Conservation (phyloP, 192 early-diverging fungal genomes). For the Backusella liffmaniae region DNA sequence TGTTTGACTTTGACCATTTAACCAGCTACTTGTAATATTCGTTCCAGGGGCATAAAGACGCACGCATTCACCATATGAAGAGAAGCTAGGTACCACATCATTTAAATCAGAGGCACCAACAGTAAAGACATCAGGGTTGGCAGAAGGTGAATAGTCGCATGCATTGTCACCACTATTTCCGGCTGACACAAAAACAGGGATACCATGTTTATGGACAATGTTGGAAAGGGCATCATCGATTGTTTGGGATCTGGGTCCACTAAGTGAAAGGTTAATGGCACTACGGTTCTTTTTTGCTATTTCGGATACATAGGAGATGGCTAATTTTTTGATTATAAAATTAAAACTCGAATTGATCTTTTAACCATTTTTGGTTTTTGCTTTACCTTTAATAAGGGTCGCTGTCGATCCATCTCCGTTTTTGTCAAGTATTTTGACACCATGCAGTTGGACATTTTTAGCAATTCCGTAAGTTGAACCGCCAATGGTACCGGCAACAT, state of each 20-base stretch:
- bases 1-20: slow-evolving; percentile 19
- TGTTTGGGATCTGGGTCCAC: slow-evolving; percentile 45
- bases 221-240: slow-evolving; percentile 43
- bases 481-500: slow-evolving; percentile 30
- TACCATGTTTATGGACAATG: slow-evolving; percentile 26
- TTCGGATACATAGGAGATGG: slow-evolving; percentile 20
- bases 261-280: slow-evolving; percentile 63
- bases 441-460: slow-evolving; percentile 55
- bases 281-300: slow-evolving; percentile 22
- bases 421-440: slow-evolving; percentile 59
- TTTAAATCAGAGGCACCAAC: slow-evolving; percentile 46
- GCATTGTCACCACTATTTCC: slow-evolving; percentile 60
- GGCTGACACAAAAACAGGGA: slow-evolving; percentile 56
- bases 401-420: slow-evolving; percentile 49
- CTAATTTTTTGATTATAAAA: not conserved
- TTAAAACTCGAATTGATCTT: not conserved
- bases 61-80: slow-evolving; percentile 56
- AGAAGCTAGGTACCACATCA: slow-evolving; percentile 49
- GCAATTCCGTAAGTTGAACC: slow-evolving; percentile 62
- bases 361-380: not conserved
- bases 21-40: slow-evolving; percentile 46
- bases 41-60: slow-evolving; percentile 62
- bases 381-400: slow-evolving; percentile 52
- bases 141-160: slow-evolving; percentile 56
- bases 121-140: slow-evolving; percentile 38